Evolutionary conservation across 345 rosid species (phyloP), one percentile per base, ranked within the genome.

Genomic region (Populus nigra): DNA sequence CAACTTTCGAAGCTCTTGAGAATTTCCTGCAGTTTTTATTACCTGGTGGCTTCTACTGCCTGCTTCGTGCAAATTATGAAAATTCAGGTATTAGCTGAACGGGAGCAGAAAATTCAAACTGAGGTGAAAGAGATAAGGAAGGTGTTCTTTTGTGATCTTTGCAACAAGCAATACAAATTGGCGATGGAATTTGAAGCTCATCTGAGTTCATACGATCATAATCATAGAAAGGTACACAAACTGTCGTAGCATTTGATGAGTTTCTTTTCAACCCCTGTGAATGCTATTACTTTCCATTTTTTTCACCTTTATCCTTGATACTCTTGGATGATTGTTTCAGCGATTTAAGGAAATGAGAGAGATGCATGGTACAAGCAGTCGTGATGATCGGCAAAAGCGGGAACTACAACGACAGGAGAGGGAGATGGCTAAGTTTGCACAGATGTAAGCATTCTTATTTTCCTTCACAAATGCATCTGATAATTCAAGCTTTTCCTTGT

Each of bases 11-110:
- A 91, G 91, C 86, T 88, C 89, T 89, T 85, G 92, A 89, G 91
- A 87, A 84, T 91, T 89, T 88, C 91, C 88, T 90, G 90, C 96
- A 90, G 97, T 93, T 89, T 95, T 92, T 95, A 95, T 93, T 93
- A 91, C 94, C 93, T 92, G 98, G 97, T 89, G 93, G 96, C 91
- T 91, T 88, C 95, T 94, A 92, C 97, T 96, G 93, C 99, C 97
- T 83, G 94, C 98, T 93, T 92, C 97, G 91, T 93, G 89, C 96
- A 94, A 92, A 87, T 96, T 96, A 90, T 95, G 96, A 92, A 91
- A 90, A 96, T 96, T 88, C 99, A 96, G 99, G 99, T 93, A 78
- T 74, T 92, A 87, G 98, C 99, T 83, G 99, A 91, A 84, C 94
- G 99, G 70, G 99, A 96, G 94, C 98, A 88, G 87, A 96, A 93